Evolutionary conservation across 257 asterid species (phyloP), one percentile per base, ranked within the genome.

Genomic region (Cruciata laevipes): DNA sequence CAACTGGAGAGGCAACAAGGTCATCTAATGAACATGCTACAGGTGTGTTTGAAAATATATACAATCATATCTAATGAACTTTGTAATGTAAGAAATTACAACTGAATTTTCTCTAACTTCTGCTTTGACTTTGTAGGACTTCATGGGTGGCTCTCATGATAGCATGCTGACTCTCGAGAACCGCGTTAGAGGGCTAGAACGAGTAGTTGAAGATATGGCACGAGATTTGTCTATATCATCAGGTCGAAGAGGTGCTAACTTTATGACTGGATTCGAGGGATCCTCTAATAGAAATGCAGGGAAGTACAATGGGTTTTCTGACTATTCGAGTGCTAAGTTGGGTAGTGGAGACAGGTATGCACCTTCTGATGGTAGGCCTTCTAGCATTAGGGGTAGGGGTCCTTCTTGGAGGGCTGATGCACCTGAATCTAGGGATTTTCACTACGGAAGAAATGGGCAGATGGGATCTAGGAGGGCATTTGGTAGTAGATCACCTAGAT

Each of bases 71-170:
- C 30, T 27, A 27, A 27, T 27, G 30, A 27, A 27, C 30, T 27
- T 27, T 2, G 30, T 27, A 27, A 53, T 38, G 2, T 62, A 20
- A 56, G 68, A 31, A 25, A 53, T 16, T 63, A 52, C 68, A 69
- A 68, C 52, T 31, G 71, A 27, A 71, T 60, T 70, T 78, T 73
- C 21, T 20, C 71, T 66, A 40, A 80, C 58, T 24, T 47, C 21
- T 73, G 51, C 44, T 70, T 75, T 75, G 65, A 63, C 72, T 35
- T 62, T 71, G 71, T 81, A 94, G 96, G 98, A 91, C 68, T 91
- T 90, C 81, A 94, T 94, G 98, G 97, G 99, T 25, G 96, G 99
- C 62, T 94, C 98, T 59, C 99, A 89, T 72, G 90, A 87, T 57
- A 89, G 89, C 88, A 94, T 94, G 99, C 73, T 91, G 76, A 89